Conservation (phyloP, 2,329 filamentous ascomycete genomes). For the Monosporascus sp. region DNA sequence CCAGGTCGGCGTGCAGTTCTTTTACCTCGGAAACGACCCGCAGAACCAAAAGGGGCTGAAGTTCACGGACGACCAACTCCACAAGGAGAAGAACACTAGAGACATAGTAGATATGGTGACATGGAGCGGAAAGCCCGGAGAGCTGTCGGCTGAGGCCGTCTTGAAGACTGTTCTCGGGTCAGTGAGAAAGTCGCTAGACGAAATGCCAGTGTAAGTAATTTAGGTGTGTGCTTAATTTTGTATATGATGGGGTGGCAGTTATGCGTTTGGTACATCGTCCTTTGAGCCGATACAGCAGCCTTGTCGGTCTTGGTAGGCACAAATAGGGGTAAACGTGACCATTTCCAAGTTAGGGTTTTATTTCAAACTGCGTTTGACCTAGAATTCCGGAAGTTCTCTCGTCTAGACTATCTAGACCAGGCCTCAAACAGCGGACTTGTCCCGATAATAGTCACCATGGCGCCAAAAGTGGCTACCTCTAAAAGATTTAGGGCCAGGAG, state of each 20-base stretch:
- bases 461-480: constrained; percentile 1
- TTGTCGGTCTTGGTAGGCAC: no score
- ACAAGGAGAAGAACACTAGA: constrained; percentile 44
- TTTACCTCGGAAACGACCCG: constrained; percentile 63
- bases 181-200: constrained; percentile 33
- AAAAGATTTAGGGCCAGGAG: not conserved
- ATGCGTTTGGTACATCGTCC: no score
- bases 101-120: constrained; percentile 74
- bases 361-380: no score
- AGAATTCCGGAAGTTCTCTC: no score
- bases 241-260: no score
- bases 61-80: constrained; percentile 58
- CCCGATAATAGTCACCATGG: not conserved
- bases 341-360: no score
- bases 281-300: no score
- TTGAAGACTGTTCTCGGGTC: constrained; percentile 62
- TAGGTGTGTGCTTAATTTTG: not conserved
- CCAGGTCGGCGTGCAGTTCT: constrained; percentile 72
- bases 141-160: constrained; percentile 55
- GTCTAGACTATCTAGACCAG: no score
- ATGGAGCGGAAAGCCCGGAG: constrained; percentile 36
- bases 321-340: no score
- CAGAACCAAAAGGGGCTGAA: constrained; percentile 51
- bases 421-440: no score
- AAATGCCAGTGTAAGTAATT: constrained; percentile 5